These are phyloP conservation scores for Firmiana major DNA, from an alignment of 345 rosid species.

Conservation along the genomic window DNA sequence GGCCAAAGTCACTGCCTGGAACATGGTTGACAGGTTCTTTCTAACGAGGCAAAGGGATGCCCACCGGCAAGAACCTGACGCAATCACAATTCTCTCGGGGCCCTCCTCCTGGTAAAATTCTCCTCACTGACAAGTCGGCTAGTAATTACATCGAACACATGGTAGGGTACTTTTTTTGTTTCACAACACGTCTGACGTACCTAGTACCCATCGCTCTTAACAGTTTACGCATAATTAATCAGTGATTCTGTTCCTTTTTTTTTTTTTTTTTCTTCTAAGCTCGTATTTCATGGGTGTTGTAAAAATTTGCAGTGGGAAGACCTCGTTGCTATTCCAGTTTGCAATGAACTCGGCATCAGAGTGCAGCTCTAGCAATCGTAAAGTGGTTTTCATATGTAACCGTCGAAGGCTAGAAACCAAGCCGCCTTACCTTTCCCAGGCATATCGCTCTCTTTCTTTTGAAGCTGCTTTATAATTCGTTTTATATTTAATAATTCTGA, in stretches of 20 bases:
- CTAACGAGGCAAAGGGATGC: conserved; percentile 11
- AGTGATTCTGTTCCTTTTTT: neutral
- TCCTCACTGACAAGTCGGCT: neutral
- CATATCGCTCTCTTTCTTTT: neutral
- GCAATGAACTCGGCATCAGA: conserved; percentile 50
- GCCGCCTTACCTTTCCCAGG: conserved; percentile 81
- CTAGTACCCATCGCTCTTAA: neutral
- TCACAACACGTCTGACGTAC: neutral
- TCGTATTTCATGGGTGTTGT: neutral
- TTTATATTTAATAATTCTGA: neutral
- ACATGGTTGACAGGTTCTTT: conserved; percentile 55
- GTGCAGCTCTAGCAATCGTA: conserved; percentile 14
- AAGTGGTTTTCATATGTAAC: conserved; percentile 70
- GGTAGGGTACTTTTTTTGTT: neutral
- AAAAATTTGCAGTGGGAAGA: conserved; percentile 62
- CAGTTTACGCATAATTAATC: neutral
- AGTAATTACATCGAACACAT: conserved; percentile 18
- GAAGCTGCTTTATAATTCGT: neutral
- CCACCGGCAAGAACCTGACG: conserved; percentile 14
- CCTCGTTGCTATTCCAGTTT: conserved; percentile 76
- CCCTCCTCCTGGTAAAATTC: conserved; percentile 54
- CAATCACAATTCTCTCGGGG: conserved; percentile 66
- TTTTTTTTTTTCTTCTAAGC: neutral
- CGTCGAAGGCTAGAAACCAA: conserved; percentile 52
- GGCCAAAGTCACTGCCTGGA: neutral